These are phyloP conservation scores for Didymella pinodella DNA, from an alignment of 2,329 filamentous ascomycete species.

Conservation along the genomic window DNA sequence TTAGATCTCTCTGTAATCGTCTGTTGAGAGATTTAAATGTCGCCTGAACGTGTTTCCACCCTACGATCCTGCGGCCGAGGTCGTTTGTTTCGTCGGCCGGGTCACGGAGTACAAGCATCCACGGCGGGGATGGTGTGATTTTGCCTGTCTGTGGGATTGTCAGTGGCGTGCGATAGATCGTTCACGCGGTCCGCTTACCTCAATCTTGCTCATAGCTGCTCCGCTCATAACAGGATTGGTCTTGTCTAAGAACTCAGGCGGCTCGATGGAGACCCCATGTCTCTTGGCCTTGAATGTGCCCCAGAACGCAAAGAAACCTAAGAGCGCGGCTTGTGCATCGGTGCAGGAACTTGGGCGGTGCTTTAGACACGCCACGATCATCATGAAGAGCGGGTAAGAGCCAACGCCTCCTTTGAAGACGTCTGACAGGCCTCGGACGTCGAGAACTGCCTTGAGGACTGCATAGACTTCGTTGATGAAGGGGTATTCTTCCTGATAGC, in stretches of 20 bases:
- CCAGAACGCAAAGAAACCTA: constrained; percentile 61
- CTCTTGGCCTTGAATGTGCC: constrained; percentile 55
- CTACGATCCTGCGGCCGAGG: constrained; percentile 59
- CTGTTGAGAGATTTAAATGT: constrained; percentile 48
- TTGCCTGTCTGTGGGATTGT: constrained; percentile 26
- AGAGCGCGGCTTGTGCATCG: constrained; percentile 55
- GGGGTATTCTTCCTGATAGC: constrained; percentile 60
- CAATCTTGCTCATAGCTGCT: constrained; percentile 23
- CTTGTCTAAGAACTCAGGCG: constrained; percentile 56
- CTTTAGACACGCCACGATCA: constrained; percentile 63
- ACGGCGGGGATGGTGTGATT: constrained; percentile 30
- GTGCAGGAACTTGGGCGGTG: constrained; percentile 47
- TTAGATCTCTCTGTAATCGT: constrained; percentile 26
- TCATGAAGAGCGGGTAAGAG: constrained; percentile 64
- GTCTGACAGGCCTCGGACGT: constrained; percentile 59
- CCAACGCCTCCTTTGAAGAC: constrained; percentile 60
- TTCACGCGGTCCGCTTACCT: constrained; percentile 19
- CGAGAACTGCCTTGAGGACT: constrained; percentile 59
- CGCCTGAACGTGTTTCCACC: constrained; percentile 59
- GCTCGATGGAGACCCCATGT: constrained; percentile 60
- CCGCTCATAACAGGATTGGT: constrained; percentile 31
- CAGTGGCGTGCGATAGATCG: constrained; percentile 1
- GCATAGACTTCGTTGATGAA: constrained; percentile 60
- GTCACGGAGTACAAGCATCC: constrained; percentile 64
- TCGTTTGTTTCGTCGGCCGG: constrained; percentile 66